Conservation (phyloP, 208 protist genomes). For the Wallacemonas collosoma region DNA sequence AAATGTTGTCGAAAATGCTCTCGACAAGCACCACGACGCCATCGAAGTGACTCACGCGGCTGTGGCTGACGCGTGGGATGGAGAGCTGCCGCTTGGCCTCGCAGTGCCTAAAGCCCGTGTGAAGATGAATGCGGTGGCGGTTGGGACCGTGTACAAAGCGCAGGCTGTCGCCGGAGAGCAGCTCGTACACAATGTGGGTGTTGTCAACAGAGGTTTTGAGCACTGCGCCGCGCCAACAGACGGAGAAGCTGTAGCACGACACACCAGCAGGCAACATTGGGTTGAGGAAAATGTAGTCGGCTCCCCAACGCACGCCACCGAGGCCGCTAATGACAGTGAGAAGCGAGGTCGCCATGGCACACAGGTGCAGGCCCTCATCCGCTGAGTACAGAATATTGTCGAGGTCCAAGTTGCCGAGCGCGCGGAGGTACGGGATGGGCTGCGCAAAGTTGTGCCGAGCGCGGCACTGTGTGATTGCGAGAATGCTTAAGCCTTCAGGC, state of each 20-base stretch:
- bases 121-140: conserved; percentile 82
- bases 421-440: conserved; percentile 74
- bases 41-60: conserved; percentile 65
- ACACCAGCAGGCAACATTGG: conserved; percentile 81
- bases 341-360: conserved; percentile 67
- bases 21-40: conserved; percentile 84
- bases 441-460: conserved; percentile 63
- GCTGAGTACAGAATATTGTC: conserved; percentile 88
- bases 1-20: conserved; percentile 82
- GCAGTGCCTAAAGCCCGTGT: conserved; percentile 61
- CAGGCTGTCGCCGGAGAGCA: conserved; percentile 73
- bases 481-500: conserved; percentile 73
- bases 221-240: conserved; percentile 78
- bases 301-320: conserved; percentile 60
- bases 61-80: conserved; percentile 58
- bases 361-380: conserved; percentile 88
- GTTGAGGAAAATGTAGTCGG: conserved; percentile 58
- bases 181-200: conserved; percentile 74
- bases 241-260: conserved; percentile 62
- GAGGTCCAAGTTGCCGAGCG: conserved; percentile 77
- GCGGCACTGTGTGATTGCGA: conserved; percentile 70
- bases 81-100: conserved; percentile 33
- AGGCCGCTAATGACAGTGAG: conserved; percentile 73
- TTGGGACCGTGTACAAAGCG: conserved; percentile 79
- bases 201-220: conserved; percentile 66